Conservation (phyloP, 129 eudicot genomes). For the Logfia minima region DNA sequence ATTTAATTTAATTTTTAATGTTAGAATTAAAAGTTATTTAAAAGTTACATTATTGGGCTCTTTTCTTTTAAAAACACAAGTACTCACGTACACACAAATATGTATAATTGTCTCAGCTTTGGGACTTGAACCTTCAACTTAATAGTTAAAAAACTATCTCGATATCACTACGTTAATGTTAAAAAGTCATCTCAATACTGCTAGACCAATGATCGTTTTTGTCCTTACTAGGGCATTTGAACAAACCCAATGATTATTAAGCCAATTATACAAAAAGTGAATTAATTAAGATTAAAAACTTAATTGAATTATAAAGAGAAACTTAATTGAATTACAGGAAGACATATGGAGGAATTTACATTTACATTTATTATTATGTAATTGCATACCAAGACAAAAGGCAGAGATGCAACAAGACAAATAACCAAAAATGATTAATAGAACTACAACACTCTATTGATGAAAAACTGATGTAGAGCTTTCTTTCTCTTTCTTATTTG, state of each 20-base stretch:
- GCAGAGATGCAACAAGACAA: constrained; percentile 40
- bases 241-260: neutral
- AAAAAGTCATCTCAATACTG: no score
- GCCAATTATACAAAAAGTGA: neutral
- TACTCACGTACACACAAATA: accelerated
- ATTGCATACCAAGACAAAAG: constrained; percentile 31
- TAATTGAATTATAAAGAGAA: no score
- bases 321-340: neutral
- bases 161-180: no score
- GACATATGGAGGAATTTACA: constrained; percentile 26
- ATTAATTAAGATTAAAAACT: no score
- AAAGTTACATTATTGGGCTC: no score
- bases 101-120: no score
- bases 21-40: no score
- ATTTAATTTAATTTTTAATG: no score
- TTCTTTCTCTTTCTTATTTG: constrained; percentile 25
- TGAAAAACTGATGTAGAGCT: constrained; percentile 22
- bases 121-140: no score
- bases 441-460: constrained; percentile 25
- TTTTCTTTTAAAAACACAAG: no score
- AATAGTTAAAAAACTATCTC: no score
- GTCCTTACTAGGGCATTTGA: neutral
- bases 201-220: no score
- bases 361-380: neutral
- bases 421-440: constrained; percentile 35